Evolutionary conservation across 2,329 filamentous ascomycete genomes (phyloP).

Genomic region (Aspergillus fijiensis): DNA sequence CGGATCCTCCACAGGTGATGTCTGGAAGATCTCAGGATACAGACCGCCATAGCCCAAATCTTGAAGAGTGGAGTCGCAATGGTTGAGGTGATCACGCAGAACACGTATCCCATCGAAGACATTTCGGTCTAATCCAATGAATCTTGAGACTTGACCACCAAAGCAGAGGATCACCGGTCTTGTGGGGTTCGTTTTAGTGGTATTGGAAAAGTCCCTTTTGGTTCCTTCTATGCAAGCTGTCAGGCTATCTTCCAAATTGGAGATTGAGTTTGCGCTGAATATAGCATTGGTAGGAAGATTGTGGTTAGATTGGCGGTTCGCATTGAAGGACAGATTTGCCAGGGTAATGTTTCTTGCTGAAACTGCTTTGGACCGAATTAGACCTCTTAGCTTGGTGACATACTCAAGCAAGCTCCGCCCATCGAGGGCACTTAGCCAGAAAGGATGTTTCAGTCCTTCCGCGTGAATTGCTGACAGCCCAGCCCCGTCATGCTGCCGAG

Average conservation of each 20-base stretch:
- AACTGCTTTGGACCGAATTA: neutral
- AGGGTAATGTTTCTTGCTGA: neutral
- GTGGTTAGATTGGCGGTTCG: conserved; percentile 1
- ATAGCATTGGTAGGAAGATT: neutral
- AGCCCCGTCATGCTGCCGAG: conserved; percentile 13
- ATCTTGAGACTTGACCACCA: conserved; percentile 40
- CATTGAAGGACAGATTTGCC: conserved; percentile 7
- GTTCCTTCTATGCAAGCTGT: no score
- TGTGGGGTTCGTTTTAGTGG: neutral
- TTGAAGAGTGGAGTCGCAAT: neutral
- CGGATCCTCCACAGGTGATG: conserved; percentile 15
- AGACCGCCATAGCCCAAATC: conserved; percentile 33
- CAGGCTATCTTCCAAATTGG: conserved; percentile 1
- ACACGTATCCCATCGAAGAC: conserved; percentile 31
- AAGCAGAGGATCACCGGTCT: conserved; percentile 39
- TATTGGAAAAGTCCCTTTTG: neutral
- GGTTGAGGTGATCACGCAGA: conserved; percentile 32
- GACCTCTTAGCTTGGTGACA: neutral
- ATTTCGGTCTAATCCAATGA: conserved; percentile 26
- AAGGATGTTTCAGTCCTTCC: conserved; percentile 23
- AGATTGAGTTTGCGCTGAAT: neutral
- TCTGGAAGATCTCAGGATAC: conserved; percentile 33
- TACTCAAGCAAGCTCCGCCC: conserved; percentile 1
- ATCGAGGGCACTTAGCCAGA: conserved; percentile 5
- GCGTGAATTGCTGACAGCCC: neutral